A percentile compares a stretch with the other conserved stretches of the same genome.
phyloP scores from a whole-genome alignment of 129 eudicot genomes.

The Helianthus annuus region HanXRQr2.0-SUNRISE NC_035442.2:175511581-175512080 shows the following conservation, averaged over 20 bases:
- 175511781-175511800: background rate
- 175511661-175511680: no score
- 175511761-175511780: conserved; percentile 18
- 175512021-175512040: conserved; percentile 98
- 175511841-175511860: conserved; percentile 66
- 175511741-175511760: conserved; percentile 97
- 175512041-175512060: conserved; percentile 95
- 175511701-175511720: conserved; percentile 91
- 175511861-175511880: conserved; percentile 96
- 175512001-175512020: conserved; percentile 99
- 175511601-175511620: no score
- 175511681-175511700: no score
- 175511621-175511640: no score
- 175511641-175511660: no score
- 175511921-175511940: conserved; percentile 99
- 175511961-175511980: conserved; percentile 90
- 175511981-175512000: conserved; percentile 93
- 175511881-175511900: conserved; percentile 97
- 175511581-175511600: no score
- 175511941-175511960: conserved; percentile 97
- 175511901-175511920: conserved; percentile 92
- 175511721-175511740: conserved; percentile 80
- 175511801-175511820: background rate
- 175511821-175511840: background rate
- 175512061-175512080: conserved; percentile 7